A percentile compares a stretch with the other conserved stretches of the same genome.
Evolutionary conservation across 2,329 filamentous ascomycete species (phyloP).

Genomic region (Xylaria polymorpha): DNA sequence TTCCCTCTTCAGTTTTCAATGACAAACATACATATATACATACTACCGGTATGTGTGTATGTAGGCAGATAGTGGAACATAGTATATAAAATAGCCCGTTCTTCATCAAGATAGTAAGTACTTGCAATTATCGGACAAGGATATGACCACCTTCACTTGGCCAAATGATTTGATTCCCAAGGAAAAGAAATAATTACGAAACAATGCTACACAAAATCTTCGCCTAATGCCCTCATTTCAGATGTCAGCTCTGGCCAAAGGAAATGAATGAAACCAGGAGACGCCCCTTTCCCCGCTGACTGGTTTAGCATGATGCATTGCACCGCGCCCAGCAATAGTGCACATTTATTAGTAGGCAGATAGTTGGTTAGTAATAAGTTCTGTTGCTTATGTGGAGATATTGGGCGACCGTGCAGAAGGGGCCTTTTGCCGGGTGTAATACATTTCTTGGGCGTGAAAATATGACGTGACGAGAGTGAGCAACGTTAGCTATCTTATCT

Average conservation of each 20-base stretch:
- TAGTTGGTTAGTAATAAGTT: not conserved
- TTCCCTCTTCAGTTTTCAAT: not conserved
- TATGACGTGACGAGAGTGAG: constrained; percentile 17
- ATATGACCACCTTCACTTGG: not conserved
- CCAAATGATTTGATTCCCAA: not conserved
- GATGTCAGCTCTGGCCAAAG: constrained; percentile 10
- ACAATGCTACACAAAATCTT: constrained; percentile 21
- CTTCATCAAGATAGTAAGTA: not conserved
- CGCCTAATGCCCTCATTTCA: constrained; percentile 24
- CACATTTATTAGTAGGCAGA: not conserved
- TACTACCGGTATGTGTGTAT: too few relatives aligned
- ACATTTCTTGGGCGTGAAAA: constrained; percentile 12
- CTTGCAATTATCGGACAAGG: not conserved
- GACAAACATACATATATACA: not conserved
- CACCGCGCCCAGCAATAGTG: constrained; percentile 10
- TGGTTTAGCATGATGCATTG: constrained; percentile 16
- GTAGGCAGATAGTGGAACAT: too few relatives aligned
- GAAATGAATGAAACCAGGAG: constrained; percentile 26
- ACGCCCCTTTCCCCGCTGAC: constrained; percentile 20
- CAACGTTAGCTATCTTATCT: not conserved
- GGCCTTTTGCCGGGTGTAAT: not conserved
- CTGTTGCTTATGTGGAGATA: constrained; percentile 25
- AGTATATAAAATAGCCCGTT: too few relatives aligned
- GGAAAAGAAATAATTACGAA: constrained; percentile 14
- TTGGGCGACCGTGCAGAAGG: constrained; percentile 30